Percentiles rank a stretch among this genome's conserved stretches.
Evolutionary conservation across 192 early-diverging fungal species (phyloP).

Genomic region (Backusella luteola): DNA sequence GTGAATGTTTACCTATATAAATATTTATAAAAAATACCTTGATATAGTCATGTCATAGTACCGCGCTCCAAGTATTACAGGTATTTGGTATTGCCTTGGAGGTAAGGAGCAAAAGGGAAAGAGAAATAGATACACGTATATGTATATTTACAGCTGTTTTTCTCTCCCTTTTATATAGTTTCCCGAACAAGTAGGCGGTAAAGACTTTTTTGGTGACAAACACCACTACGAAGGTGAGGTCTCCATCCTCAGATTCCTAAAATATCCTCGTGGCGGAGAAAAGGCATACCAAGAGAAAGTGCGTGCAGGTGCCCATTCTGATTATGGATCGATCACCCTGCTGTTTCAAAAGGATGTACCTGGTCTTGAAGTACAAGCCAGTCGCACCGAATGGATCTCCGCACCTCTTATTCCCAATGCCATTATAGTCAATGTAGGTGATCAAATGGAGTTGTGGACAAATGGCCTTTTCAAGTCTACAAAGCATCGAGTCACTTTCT

Average conservation of each 20-base stretch:
- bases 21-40: background rate
- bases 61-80: slow-evolving; percentile 49
- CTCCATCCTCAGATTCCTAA: slow-evolving; percentile 54
- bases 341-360: slow-evolving; percentile 66
- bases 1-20: background rate
- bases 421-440: slow-evolving; percentile 62
- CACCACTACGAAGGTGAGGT: slow-evolving; percentile 51
- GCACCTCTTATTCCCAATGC: slow-evolving; percentile 55
- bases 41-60: slow-evolving; percentile 43
- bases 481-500: slow-evolving; percentile 57
- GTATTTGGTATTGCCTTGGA: slow-evolving; percentile 61
- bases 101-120: slow-evolving; percentile 45
- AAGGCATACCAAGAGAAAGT: slow-evolving; percentile 40
- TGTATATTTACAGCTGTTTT: background rate
- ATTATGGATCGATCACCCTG: slow-evolving; percentile 69
- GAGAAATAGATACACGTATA: slow-evolving; percentile 32
- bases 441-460: slow-evolving; percentile 67
- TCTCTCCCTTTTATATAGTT: slow-evolving; percentile 27
- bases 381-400: slow-evolving; percentile 50
- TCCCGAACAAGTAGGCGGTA: slow-evolving; percentile 52
- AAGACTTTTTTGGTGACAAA: slow-evolving; percentile 44
- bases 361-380: slow-evolving; percentile 54
- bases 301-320: slow-evolving; percentile 56
- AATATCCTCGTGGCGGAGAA: slow-evolving; percentile 54
- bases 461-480: slow-evolving; percentile 58